Percentiles rank a stretch among this genome's conserved stretches.
These are phyloP conservation scores for Xylariaceae sp. DNA, from an alignment of 2,329 filamentous ascomycete genomes.

Conservation along the genomic window DNA sequence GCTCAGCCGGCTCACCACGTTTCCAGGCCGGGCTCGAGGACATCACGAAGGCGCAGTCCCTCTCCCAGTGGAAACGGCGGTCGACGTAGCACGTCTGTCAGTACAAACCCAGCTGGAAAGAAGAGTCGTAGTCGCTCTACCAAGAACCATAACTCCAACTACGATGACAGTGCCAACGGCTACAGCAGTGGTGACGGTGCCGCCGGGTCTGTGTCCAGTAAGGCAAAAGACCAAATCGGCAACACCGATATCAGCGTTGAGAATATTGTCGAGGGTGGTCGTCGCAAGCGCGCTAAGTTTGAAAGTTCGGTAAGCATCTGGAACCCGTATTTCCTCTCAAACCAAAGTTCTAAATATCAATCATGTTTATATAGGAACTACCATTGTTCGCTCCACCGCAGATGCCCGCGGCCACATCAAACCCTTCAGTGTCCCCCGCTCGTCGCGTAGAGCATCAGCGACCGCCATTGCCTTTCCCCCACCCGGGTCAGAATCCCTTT, in stretches of 20 bases:
- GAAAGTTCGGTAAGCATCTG: conserved; percentile 83
- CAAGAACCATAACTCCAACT: conserved; percentile 58
- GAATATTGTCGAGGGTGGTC: conserved; percentile 95
- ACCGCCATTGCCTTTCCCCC: conserved; percentile 68
- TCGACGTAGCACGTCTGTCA: conserved; percentile 70
- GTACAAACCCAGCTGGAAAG: conserved; percentile 49
- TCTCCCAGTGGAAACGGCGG: conserved; percentile 66
- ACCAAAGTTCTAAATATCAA: conserved; percentile 28
- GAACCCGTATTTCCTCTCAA: conserved; percentile 6
- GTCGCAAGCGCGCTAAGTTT: conserved; percentile 89
- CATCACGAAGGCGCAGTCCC: conserved; percentile 69
- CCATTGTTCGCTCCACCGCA: conserved; percentile 91
- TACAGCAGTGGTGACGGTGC: conserved; percentile 87
- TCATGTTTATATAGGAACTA: conserved; percentile 62
- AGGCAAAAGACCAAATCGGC: conserved; percentile 77
- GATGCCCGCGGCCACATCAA: conserved; percentile 90
- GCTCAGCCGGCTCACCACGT: conserved; percentile 53
- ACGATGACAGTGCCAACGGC: conserved; percentile 66
- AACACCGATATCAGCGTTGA: conserved; percentile 97
- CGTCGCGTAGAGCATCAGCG: conserved; percentile 70
- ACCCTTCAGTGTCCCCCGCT: conserved; percentile 91
- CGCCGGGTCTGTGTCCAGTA: conserved; percentile 68
- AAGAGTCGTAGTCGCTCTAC: conserved; percentile 63
- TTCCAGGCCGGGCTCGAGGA: conserved; percentile 63
- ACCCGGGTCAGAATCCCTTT: conserved; percentile 73